Evolutionary conservation across 2,329 filamentous ascomycete species (phyloP).

Genomic region (Sarocladium kiliense): DNA sequence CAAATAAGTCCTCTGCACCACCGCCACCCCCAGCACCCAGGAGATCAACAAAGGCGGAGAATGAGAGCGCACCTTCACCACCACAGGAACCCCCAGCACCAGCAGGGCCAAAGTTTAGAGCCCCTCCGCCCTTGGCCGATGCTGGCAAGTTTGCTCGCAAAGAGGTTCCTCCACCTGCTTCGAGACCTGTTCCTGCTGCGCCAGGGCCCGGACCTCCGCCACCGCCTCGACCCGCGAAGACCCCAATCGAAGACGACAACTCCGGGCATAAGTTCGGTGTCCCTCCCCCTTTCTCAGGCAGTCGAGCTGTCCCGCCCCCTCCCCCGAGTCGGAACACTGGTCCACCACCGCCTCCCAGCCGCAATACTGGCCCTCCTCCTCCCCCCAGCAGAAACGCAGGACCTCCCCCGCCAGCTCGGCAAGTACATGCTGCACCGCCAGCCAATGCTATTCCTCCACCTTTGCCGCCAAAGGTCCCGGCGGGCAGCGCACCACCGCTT

Average conservation of each 20-base stretch:
- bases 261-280: constrained; percentile 61
- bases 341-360: constrained; percentile 72
- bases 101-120: constrained; percentile 67
- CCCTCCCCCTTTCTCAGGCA: constrained; percentile 72
- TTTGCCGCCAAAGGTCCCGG: constrained; percentile 43
- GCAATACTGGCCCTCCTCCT: constrained; percentile 67
- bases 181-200: constrained; percentile 15
- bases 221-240: constrained; percentile 55
- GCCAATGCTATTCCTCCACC: constrained; percentile 33
- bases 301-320: constrained; percentile 62
- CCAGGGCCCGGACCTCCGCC: constrained; percentile 27
- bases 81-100: constrained; percentile 61
- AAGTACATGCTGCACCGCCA: constrained; percentile 24
- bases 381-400: constrained; percentile 66
- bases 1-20: constrained; percentile 24
- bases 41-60: constrained; percentile 49
- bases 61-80: constrained; percentile 38
- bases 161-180: constrained; percentile 24
- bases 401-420: constrained; percentile 63
- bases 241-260: constrained; percentile 58
- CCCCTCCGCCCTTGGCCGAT: constrained; percentile 82
- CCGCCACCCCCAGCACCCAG: constrained; percentile 45
- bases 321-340: constrained; percentile 51
- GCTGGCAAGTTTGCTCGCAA: constrained; percentile 78
- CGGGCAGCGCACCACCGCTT: constrained; percentile 33